Conservation (phyloP, 2,329 filamentous ascomycete species). For the Talaromyces verruculosus region DNA sequence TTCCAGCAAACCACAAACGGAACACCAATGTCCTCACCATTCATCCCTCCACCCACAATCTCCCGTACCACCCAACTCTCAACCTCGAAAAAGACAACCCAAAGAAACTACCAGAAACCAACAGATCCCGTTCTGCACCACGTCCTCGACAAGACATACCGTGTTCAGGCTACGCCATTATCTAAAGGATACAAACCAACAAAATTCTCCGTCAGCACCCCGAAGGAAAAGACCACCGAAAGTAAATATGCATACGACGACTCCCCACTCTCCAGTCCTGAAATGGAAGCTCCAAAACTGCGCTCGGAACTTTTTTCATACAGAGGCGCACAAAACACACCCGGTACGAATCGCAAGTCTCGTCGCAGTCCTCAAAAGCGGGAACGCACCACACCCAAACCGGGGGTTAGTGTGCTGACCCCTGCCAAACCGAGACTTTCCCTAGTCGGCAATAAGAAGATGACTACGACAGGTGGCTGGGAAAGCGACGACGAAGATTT, state of each 20-base stretch:
- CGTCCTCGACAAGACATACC: constrained; percentile 93
- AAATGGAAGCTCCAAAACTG: constrained; percentile 76
- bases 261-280: constrained; percentile 70
- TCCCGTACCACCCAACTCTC: constrained; percentile 26
- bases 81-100: constrained; percentile 36
- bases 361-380: constrained; percentile 20
- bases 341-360: constrained; percentile 43
- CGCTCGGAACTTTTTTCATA: constrained; percentile 84
- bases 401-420: constrained; percentile 83
- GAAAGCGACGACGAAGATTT: constrained; percentile 66
- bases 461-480: constrained; percentile 55
- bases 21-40: constrained; percentile 59
- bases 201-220: constrained; percentile 34
- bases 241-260: constrained; percentile 36
- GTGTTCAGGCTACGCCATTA: constrained; percentile 86
- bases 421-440: constrained; percentile 50
- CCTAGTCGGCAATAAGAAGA: constrained; percentile 26
- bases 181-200: constrained; percentile 47
- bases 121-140: constrained; percentile 80
- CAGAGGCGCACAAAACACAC: constrained; percentile 71
- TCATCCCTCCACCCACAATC: constrained; percentile 54
- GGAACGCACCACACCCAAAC: constrained; percentile 57
- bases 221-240: constrained; percentile 28
- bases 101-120: constrained; percentile 38
- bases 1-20: constrained; percentile 56